A percentile compares a stretch with the other conserved stretches of the same genome.
These are phyloP conservation scores for Vigna trinervia DNA, from an alignment of 306 rosid genomes.

Conservation along the genomic window DNA sequence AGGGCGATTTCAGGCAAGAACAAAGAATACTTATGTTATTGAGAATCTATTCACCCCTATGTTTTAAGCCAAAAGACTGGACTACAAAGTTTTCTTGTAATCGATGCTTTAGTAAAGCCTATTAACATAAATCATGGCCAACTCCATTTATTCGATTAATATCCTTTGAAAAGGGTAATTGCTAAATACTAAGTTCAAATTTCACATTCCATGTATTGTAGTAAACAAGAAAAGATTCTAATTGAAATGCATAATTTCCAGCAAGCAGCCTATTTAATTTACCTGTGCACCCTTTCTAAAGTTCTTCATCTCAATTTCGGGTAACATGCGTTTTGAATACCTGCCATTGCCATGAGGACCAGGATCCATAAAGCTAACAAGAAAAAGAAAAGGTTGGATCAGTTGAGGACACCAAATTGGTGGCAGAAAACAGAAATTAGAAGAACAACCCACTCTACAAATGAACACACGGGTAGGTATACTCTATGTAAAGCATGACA, in stretches of 20 bases:
- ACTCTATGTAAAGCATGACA: slow-evolving; percentile 39
- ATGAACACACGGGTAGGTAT: background rate
- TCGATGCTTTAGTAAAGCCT: slow-evolving; percentile 33
- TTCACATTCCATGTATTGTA: slow-evolving; percentile 13
- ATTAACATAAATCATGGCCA: slow-evolving; percentile 15
- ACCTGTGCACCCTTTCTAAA: slow-evolving; percentile 99
- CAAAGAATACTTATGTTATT: slow-evolving; percentile 3
- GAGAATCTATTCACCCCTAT: slow-evolving; percentile 32
- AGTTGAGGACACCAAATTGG: slow-evolving; percentile 21
- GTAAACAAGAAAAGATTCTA: slow-evolving; percentile 6
- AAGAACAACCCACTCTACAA: slow-evolving; percentile 27
- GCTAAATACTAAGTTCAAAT: slow-evolving; percentile 31
- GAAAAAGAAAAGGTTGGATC: slow-evolving; percentile 21
- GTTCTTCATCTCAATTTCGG: slow-evolving; percentile 88
- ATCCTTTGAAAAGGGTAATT: slow-evolving; percentile 31
- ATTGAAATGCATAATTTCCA: slow-evolving; percentile 9
- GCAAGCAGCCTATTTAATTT: slow-evolving; percentile 15
- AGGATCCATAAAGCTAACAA: slow-evolving; percentile 85
- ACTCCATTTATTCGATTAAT: slow-evolving; percentile 10
- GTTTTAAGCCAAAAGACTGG: slow-evolving; percentile 10
- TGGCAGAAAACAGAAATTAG: slow-evolving; percentile 29
- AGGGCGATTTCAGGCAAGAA: slow-evolving; percentile 18
- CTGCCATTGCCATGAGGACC: slow-evolving; percentile 99
- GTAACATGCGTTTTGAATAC: slow-evolving; percentile 87
- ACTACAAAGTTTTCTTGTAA: slow-evolving; percentile 26